These are phyloP conservation scores for Cyclotella atomus DNA, from an alignment of 108 stramenopile genomes.

Conservation along the genomic window DNA sequence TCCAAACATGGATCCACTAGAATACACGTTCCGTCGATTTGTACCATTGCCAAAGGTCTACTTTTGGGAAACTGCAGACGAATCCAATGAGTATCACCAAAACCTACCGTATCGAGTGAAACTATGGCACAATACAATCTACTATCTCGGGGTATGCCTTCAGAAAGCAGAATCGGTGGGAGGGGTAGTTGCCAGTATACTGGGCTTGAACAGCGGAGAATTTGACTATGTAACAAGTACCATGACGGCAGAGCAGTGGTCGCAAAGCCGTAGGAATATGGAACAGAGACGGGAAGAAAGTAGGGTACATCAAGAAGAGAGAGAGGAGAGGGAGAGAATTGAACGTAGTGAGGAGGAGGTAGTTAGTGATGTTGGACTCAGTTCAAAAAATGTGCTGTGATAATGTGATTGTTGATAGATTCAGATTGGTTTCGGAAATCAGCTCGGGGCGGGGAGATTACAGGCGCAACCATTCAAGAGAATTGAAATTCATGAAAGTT, in stretches of 20 bases:
- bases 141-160: conserved; percentile 25
- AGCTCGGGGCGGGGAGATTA: no score
- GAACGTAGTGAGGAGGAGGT: conserved; percentile 23
- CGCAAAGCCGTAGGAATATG: conserved; percentile 24
- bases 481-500: no score
- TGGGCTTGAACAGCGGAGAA: conserved; percentile 49
- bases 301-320: conserved; percentile 5
- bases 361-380: conserved; percentile 17
- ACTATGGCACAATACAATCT: conserved; percentile 59
- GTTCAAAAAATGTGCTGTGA: conserved; percentile 14
- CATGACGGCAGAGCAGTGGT: conserved; percentile 62
- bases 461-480: no score
- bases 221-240: conserved; percentile 59
- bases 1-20: conserved; percentile 64
- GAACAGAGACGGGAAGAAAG: conserved; percentile 25
- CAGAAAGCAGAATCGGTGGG: conserved; percentile 48
- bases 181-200: conserved; percentile 43
- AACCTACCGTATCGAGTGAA: conserved; percentile 49
- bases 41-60: conserved; percentile 64
- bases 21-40: conserved; percentile 60
- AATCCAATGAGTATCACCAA: conserved; percentile 35
- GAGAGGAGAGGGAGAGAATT: conserved; percentile 15
- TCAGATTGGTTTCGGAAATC: not conserved
- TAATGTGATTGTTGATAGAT: not conserved
- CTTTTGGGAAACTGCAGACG: conserved; percentile 56